These are phyloP conservation scores for Lasiodiplodia sp. DNA, from an alignment of 2,329 filamentous ascomycete genomes.

Conservation along the genomic window DNA sequence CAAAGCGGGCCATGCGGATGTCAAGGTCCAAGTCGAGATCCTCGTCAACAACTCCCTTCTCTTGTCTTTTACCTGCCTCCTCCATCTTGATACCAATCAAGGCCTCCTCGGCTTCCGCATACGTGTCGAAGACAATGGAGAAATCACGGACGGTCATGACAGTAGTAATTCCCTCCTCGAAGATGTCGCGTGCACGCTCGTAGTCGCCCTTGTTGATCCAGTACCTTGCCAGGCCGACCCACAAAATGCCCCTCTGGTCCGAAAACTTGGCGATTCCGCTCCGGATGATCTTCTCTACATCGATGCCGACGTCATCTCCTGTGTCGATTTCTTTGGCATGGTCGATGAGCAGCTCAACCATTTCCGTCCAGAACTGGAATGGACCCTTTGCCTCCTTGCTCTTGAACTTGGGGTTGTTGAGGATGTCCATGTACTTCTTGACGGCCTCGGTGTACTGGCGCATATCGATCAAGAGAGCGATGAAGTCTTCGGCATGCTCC, in stretches of 20 bases:
- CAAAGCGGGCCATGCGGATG: slow-evolving; percentile 96
- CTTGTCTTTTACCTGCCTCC: slow-evolving; percentile 78
- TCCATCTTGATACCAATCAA: slow-evolving; percentile 93
- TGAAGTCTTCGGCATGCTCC: slow-evolving; percentile 93
- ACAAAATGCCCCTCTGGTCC: slow-evolving; percentile 92
- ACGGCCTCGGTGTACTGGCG: slow-evolving; percentile 90
- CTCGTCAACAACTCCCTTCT: slow-evolving; percentile 78
- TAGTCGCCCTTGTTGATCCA: slow-evolving; percentile 95
- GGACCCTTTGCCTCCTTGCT: slow-evolving; percentile 95
- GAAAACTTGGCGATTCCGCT: slow-evolving; percentile 91
- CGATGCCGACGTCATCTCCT: slow-evolving; percentile 79
- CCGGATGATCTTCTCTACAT: slow-evolving; percentile 89
- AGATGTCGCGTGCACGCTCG: slow-evolving; percentile 89
- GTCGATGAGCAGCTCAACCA: slow-evolving; percentile 92
- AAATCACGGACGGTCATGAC: slow-evolving; percentile 99
- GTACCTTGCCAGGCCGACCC: slow-evolving; percentile 93
- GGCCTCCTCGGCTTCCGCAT: slow-evolving; percentile 95
- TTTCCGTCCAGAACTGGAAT: slow-evolving; percentile 96
- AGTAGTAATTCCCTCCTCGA: slow-evolving; percentile 95
- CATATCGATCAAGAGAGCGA: slow-evolving; percentile 83
- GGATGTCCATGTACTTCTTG: slow-evolving; percentile 86
- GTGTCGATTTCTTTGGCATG: slow-evolving; percentile 88
- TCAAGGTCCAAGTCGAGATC: slow-evolving; percentile 93
- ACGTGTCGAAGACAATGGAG: slow-evolving; percentile 93
- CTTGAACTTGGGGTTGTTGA: slow-evolving; percentile 88